phyloP scores from a whole-genome alignment of 2,329 filamentous ascomycete genomes.

The Stagonosporopsis chrysanthemi region DNA sequence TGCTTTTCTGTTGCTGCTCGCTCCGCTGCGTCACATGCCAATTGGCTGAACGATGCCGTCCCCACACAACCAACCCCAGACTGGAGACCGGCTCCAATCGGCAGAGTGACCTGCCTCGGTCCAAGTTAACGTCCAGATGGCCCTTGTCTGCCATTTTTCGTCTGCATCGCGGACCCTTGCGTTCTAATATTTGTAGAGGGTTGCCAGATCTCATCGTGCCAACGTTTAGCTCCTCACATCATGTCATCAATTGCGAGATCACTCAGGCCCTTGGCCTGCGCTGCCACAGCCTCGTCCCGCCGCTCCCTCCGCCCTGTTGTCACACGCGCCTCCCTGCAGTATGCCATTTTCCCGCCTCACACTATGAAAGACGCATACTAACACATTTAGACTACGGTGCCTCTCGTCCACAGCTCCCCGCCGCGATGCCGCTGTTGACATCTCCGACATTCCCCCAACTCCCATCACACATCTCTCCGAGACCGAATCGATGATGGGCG shows the following conservation, averaged over 20 bases:
- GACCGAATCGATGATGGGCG: constrained; percentile 85
- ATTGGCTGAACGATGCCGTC: constrained; percentile 1
- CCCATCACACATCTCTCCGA: constrained; percentile 94
- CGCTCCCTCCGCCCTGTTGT: constrained; percentile 38
- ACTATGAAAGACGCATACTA: not conserved
- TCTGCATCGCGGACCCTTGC: not conserved
- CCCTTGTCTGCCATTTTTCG: constrained; percentile 4
- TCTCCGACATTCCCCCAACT: constrained; percentile 82
- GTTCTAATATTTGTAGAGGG: not conserved
- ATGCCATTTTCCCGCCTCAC: constrained; percentile 17
- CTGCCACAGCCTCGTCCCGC: constrained; percentile 36
- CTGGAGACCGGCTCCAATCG: constrained; percentile 20
- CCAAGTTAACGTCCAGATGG: constrained; percentile 3
- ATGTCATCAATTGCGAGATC: constrained; percentile 46
- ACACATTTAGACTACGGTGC: constrained; percentile 45
- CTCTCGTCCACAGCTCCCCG: constrained; percentile 54
- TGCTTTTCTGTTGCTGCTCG: not conserved
- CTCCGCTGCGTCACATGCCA: constrained; percentile 12
- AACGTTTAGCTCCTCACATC: constrained; percentile 5
- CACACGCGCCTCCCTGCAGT: constrained; percentile 43
- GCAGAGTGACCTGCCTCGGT: constrained; percentile 19
- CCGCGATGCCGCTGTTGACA: constrained; percentile 53
- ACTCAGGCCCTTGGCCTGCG: constrained; percentile 42
- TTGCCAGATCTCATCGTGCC: not conserved
- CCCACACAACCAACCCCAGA: constrained; percentile 18